These are phyloP conservation scores for Ambrosia artemisiifolia DNA, from an alignment of 129 eudicot genomes.

Conservation along the genomic window DNA sequence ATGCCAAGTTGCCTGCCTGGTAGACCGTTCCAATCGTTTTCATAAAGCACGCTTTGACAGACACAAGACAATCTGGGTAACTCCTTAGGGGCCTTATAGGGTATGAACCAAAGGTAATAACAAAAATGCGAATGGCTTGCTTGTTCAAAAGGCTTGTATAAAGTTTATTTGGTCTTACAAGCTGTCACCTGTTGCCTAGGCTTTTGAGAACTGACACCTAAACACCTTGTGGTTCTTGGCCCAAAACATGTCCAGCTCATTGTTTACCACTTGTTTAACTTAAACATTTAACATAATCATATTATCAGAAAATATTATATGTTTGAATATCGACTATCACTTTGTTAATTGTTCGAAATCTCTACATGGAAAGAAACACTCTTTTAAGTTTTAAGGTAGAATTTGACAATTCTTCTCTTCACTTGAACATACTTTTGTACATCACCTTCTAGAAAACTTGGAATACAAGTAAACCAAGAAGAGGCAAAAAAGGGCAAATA, in stretches of 20 bases:
- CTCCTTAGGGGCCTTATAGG: too few species aligned
- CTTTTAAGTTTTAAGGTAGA: background rate
- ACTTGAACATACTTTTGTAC: background rate
- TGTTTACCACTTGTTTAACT: background rate
- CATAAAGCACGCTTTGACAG: too few species aligned
- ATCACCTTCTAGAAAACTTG: background rate
- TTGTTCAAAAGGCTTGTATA: too few species aligned
- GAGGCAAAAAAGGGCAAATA: conserved; percentile 59
- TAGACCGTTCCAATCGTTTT: too few species aligned
- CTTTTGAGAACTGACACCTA: too few species aligned
- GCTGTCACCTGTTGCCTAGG: background rate
- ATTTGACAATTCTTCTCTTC: background rate
- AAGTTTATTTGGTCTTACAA: too few species aligned
- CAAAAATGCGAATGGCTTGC: too few species aligned
- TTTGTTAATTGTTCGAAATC: background rate
- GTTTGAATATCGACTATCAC: background rate
- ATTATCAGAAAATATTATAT: background rate
- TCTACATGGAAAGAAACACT: background rate
- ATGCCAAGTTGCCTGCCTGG: too few species aligned
- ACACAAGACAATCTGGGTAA: too few species aligned
- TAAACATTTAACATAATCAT: background rate
- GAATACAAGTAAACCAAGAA: conserved; percentile 46
- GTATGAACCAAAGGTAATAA: too few species aligned
- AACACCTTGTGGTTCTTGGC: too few species aligned
- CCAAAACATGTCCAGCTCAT: background rate